These are phyloP conservation scores for Cystobasidium sp. DNA, from an alignment of 1,284 basidiomycete genomes.

Conservation along the genomic window DNA sequence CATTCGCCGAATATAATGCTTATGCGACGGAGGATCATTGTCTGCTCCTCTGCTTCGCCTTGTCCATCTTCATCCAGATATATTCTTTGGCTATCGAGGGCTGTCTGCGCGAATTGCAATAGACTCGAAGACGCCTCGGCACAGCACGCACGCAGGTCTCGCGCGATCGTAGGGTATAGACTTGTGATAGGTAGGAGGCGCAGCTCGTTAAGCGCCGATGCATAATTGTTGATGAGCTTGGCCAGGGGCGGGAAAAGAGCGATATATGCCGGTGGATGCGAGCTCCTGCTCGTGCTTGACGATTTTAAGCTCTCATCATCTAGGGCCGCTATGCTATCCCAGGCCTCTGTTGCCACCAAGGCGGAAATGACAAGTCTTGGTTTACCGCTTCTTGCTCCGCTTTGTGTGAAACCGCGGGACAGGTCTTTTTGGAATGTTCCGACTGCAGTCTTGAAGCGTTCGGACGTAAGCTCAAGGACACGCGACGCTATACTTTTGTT, in stretches of 20 bases:
- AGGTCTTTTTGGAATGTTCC: conserved; percentile 48
- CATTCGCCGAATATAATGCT: conserved; percentile 42
- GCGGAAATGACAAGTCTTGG: conserved; percentile 32
- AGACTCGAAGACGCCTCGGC: conserved; percentile 48
- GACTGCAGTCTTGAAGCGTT: conserved; percentile 46
- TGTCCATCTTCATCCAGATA: conserved; percentile 4
- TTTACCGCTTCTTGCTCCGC: conserved; percentile 21
- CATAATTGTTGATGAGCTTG: conserved; percentile 71
- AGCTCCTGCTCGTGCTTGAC: not conserved
- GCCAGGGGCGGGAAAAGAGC: conserved; percentile 78
- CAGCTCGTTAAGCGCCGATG: conserved; percentile 76
- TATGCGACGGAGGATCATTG: conserved; percentile 44
- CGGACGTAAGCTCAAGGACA: conserved; percentile 67
- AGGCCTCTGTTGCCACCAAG: conserved; percentile 23
- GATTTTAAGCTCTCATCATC: not conserved
- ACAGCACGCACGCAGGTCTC: conserved; percentile 45
- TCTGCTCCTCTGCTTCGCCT: not conserved
- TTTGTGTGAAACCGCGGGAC: conserved; percentile 20
- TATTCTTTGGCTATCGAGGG: conserved; percentile 9
- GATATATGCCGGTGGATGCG: conserved; percentile 67
- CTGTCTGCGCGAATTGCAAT: conserved; percentile 45
- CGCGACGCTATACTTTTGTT: conserved; percentile 67
- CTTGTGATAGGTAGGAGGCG: conserved; percentile 75
- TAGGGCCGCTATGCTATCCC: conserved; percentile 19
- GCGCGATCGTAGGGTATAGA: conserved; percentile 54